These are phyloP conservation scores for Phytopythium cucurbitacearum DNA, from an alignment of 352 stramenopile species.

Conservation along the genomic window DNA sequence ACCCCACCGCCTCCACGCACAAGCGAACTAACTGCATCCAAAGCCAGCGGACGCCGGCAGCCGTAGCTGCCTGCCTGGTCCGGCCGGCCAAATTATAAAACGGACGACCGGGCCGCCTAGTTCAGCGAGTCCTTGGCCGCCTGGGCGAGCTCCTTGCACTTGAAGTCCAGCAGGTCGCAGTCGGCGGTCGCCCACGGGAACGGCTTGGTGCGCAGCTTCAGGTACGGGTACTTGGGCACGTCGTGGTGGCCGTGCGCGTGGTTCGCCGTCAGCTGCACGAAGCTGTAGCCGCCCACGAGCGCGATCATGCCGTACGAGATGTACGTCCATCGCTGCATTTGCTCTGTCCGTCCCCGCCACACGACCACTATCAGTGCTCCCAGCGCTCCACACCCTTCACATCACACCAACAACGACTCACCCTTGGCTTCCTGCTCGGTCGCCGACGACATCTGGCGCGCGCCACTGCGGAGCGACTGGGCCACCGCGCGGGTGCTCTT, in stretches of 20 bases:
- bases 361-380: constrained; percentile 3
- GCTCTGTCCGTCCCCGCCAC: constrained; percentile 27
- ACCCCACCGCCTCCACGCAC: too few species aligned
- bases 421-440: constrained; percentile 81
- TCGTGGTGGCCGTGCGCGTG: constrained; percentile 66
- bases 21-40: too few species aligned
- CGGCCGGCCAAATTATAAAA: too few species aligned
- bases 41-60: too few species aligned
- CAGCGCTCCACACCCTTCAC: not conserved
- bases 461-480: constrained; percentile 50
- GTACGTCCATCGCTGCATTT: constrained; percentile 82
- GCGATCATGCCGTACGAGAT: constrained; percentile 86
- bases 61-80: too few species aligned
- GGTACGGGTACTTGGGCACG: constrained; percentile 65
- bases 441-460: constrained; percentile 74
- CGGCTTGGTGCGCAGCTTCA: constrained; percentile 86
- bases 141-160: constrained; percentile 65
- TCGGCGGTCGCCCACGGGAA: constrained; percentile 78
- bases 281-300: constrained; percentile 50
- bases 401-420: constrained; percentile 15
- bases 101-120: constrained; percentile 16
- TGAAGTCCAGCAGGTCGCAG: constrained; percentile 75
- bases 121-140: constrained; percentile 69
- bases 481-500: constrained; percentile 47
- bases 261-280: constrained; percentile 48